Evolutionary conservation across 1,139 yeast species (phyloP).

Genomic region (Hemisphaericaspora subhashii): DNA sequence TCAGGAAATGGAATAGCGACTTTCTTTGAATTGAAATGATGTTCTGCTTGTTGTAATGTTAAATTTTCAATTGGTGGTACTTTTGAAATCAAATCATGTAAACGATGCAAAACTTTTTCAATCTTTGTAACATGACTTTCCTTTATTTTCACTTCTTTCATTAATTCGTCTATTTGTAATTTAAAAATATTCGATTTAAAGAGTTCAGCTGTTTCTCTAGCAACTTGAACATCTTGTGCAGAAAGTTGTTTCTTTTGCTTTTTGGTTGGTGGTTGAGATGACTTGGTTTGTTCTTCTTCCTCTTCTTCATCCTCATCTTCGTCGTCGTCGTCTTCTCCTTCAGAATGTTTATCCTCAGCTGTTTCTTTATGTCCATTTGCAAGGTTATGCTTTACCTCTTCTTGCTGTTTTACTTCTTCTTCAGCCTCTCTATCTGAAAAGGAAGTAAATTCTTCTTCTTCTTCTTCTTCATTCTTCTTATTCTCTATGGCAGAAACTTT

Average conservation of each 20-base stretch:
- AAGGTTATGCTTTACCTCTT: no score
- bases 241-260: slow-evolving; percentile 48
- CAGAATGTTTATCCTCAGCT: slow-evolving; percentile 15
- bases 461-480: slow-evolving; percentile 10
- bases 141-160: slow-evolving; percentile 74
- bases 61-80: slow-evolving; percentile 57
- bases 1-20: slow-evolving; percentile 83
- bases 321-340: slow-evolving; percentile 11
- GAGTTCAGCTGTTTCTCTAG: slow-evolving; percentile 89
- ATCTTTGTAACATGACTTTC: slow-evolving; percentile 65
- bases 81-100: slow-evolving; percentile 67
- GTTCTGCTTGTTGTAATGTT: slow-evolving; percentile 54
- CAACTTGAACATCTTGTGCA: slow-evolving; percentile 86
- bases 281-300: slow-evolving; percentile 15
- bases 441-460: slow-evolving; percentile 16
- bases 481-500: slow-evolving; percentile 7
- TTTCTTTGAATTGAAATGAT: slow-evolving; percentile 45
- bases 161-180: slow-evolving; percentile 86
- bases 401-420: slow-evolving; percentile 4
- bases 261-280: slow-evolving; percentile 27
- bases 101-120: slow-evolving; percentile 74
- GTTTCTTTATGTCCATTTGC: slow-evolving; percentile 12
- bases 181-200: slow-evolving; percentile 95
- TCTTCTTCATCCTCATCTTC: slow-evolving; percentile 17
- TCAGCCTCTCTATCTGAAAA: slow-evolving; percentile 11